Base-by-base conservation (phyloP, 148 eudicot species). In the Spergularia marina region DNA sequence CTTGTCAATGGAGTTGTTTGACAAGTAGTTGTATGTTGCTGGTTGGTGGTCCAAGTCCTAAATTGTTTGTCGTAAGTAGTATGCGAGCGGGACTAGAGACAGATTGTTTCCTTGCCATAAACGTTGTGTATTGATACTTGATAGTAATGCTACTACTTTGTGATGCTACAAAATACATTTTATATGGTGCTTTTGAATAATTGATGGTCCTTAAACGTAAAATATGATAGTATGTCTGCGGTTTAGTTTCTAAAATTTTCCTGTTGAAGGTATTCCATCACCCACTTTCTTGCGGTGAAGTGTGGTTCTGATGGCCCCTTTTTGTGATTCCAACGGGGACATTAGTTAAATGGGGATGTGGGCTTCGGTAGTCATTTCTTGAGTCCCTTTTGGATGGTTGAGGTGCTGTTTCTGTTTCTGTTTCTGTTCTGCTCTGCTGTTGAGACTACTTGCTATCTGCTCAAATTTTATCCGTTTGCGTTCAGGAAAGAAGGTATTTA, bases 401-500 rank as follows among this genome's bases (percentile, higher is more conserved):
- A 12, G 54, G 3, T 68, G 9, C 71, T 40, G 11, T n/a, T 57
- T 10, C 8, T 17, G 18, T 51, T 21, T 59, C 44, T 56, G 17
- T 14, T 51, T 52, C 10, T 5, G 1, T 0, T 69, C 36, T n/a
- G 25, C 62, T 61, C 2, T 55, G 17, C 12, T 64, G 53, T 21
- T 12, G 53, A 12, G 34, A 8, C 67, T 63, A n/a, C 16, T 11
- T 74, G 58, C 9, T 16, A 20, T 15, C 21, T 64, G 9, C 51
- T 18, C 1, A 59, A 49, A 11, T 39, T 20, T 52, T 55, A 47
- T 65, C 69, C 39, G 18, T 63, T 25, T 78, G 75, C 36, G 49
- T 79, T 59, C 81, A 92, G 91, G 93, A 93, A 78, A 90, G 98
- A 66, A 79, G 98, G 76, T 93, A 87, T 82, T 80, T 93, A 51